phyloP scores from a whole-genome alignment of 805 yeast species.

The Maudiozyma bulderi region DNA sequence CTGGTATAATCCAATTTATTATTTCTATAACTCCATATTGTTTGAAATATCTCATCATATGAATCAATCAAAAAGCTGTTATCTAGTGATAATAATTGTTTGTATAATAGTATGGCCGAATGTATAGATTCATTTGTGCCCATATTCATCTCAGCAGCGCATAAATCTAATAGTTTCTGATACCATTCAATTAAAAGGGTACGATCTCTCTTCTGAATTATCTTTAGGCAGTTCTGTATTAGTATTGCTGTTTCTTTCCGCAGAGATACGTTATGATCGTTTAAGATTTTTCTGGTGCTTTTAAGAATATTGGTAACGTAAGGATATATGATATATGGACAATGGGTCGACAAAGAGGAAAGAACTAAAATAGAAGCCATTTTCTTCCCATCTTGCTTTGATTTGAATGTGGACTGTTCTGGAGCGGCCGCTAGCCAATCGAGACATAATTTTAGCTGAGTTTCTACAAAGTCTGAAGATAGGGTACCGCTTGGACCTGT shows the following conservation, averaged over 20 bases:
- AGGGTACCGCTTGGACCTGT: constrained; percentile 79
- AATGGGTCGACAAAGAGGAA: constrained; percentile 67
- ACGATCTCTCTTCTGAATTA: constrained; percentile 69
- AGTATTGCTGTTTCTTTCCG: constrained; percentile 76
- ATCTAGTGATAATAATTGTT: constrained; percentile 63
- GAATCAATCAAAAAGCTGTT: constrained; percentile 60
- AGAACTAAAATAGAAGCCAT: constrained; percentile 82
- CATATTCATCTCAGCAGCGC: constrained; percentile 43
- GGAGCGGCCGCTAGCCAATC: constrained; percentile 65
- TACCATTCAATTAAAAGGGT: constrained; percentile 65
- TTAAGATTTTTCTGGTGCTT: constrained; percentile 72
- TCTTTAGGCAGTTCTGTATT: constrained; percentile 60
- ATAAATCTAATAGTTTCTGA: constrained; percentile 51
- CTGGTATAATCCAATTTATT: constrained; percentile 63
- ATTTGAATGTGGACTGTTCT: constrained; percentile 18
- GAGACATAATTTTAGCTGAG: constrained; percentile 73
- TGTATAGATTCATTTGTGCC: constrained; percentile 58
- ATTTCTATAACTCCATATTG: constrained; percentile 61
- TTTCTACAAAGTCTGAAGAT: constrained; percentile 84
- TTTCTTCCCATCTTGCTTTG: constrained; percentile 66
- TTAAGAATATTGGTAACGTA: constrained; percentile 67
- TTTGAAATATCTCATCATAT: constrained; percentile 66
- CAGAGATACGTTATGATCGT: constrained; percentile 61
- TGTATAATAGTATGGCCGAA: constrained; percentile 68
- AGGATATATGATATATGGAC: constrained; percentile 69